Evolutionary conservation across 805 yeast genomes (phyloP), one percentile per base, ranked within the genome.

Genomic region (Brettanomyces nanus): DNA sequence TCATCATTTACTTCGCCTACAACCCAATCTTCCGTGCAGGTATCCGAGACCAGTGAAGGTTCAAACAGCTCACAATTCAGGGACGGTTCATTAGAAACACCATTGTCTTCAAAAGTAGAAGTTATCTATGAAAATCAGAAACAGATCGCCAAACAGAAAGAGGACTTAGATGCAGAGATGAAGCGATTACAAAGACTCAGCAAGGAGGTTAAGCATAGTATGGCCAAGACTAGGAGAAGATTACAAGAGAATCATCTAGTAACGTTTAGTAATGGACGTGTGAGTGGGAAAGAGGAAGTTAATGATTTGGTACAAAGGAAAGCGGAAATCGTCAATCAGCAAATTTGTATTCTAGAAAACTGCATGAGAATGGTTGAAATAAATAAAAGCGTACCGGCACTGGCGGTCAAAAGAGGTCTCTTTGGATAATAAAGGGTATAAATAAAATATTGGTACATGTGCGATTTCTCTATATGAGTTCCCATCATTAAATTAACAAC

Each of bases 311-410:
- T 73, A 3, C 84, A 77, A 48, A 63, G 65, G 31, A 66, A 75
- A 46, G 77, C 85, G 0, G 96, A 86, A 52, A 43, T 69, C 13
- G 51, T 84, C 3, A 95, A 86, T 56, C 82, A 80, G 45, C 77
- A 79, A 36, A 58, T 87, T 15, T 59, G 95, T 33, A 75, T 84
- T 1, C 56, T 86, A 31, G 95, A 86, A 52, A 59, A 64, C 30
- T 69, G 86, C 0, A 46, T 69, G 36, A 51, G 55, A 36, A 47
- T 66, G 15, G 54, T 71, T 3, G 63, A 58, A 36, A 53, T 35
- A 13, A 44, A 47, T 33, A 32, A 46, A 35, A 41, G 46, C 13
- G 38, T 28, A 9, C 51, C 55, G 21, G 44, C 46, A 13, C 29
- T 48, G 15, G 42, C 35, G 18, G 28, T 35, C 10, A 45, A 37